phyloP scores from a whole-genome alignment of 208 protist species.

The Trypanosoma rangeli region DNA sequence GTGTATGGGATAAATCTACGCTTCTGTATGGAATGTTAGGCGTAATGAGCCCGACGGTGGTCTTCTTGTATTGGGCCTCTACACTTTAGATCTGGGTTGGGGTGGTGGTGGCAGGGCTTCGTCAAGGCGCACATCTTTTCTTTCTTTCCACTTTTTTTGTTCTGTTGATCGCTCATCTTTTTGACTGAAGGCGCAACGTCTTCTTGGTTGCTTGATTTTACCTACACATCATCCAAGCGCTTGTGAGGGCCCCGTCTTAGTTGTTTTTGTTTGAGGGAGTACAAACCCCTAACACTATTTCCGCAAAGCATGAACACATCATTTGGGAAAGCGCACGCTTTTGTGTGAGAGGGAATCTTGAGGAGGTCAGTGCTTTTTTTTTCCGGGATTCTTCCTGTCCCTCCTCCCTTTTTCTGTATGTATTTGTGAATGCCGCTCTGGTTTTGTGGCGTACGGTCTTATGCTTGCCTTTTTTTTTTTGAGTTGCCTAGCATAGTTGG shows the following conservation, averaged over 20 bases:
- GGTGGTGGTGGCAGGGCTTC: no score
- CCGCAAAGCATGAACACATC: background rate
- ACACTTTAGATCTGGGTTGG: no score
- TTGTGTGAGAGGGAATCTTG: background rate
- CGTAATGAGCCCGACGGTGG: no score
- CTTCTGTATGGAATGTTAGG: background rate
- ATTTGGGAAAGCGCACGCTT: background rate
- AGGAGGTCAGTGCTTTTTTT: background rate
- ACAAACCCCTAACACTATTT: background rate
- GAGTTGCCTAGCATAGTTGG: background rate
- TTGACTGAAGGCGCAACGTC: background rate
- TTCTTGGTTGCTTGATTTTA: background rate
- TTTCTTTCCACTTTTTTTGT: background rate
- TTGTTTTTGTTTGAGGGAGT: background rate
- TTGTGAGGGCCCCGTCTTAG: background rate
- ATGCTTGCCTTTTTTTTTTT: background rate
- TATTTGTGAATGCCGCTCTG: conserved; percentile 1
- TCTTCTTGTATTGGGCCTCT: background rate
- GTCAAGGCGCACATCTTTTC: background rate
- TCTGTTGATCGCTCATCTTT: background rate
- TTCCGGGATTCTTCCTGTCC: conserved; percentile 1
- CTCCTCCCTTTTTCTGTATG: conserved; percentile 1
- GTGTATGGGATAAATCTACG: no score
- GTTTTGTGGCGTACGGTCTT: background rate
- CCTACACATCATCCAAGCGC: background rate